Conservation (phyloP, 1,284 basidiomycete species). For the Moesziomyces parantarcticus region DNA sequence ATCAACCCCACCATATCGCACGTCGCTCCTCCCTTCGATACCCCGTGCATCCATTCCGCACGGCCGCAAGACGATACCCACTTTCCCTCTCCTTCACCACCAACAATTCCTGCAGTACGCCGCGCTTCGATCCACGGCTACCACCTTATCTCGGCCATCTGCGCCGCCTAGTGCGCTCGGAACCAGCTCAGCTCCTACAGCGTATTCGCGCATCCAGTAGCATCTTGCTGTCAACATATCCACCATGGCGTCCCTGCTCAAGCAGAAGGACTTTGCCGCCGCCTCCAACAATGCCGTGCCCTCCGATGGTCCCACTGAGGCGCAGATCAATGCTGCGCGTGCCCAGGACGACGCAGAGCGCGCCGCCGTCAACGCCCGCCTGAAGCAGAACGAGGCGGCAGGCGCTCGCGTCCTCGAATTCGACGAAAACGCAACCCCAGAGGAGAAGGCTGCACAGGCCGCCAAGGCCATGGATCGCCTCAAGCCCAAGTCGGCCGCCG, state of each 20-base stretch:
- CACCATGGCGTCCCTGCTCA: conserved; percentile 34
- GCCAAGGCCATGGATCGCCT: conserved; percentile 46
- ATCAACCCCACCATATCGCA: background rate
- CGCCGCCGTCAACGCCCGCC: conserved; percentile 29
- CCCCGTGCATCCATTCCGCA: background rate
- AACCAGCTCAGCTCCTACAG: too few species aligned
- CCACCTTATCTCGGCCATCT: background rate
- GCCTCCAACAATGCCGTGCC: background rate
- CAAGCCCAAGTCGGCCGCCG: conserved; percentile 44
- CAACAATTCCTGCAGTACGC: too few species aligned
- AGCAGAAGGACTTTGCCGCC: conserved; percentile 36
- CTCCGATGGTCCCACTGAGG: conserved; percentile 11
- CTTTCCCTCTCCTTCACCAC: too few species aligned
- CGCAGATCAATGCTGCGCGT: conserved; percentile 40
- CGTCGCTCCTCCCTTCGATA: background rate
- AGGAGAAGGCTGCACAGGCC: conserved; percentile 61
- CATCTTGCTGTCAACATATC: background rate
- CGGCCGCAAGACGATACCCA: background rate
- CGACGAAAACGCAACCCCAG: conserved; percentile 60
- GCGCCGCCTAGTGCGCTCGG: background rate
- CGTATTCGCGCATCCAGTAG: too few species aligned
- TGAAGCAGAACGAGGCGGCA: conserved; percentile 46
- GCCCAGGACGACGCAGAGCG: conserved; percentile 44
- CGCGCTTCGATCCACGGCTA: background rate
- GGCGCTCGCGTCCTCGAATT: conserved; percentile 61